Conservation (phyloP, 169 alveolate genomes). For the Plasmodium knowlesi region DNA sequence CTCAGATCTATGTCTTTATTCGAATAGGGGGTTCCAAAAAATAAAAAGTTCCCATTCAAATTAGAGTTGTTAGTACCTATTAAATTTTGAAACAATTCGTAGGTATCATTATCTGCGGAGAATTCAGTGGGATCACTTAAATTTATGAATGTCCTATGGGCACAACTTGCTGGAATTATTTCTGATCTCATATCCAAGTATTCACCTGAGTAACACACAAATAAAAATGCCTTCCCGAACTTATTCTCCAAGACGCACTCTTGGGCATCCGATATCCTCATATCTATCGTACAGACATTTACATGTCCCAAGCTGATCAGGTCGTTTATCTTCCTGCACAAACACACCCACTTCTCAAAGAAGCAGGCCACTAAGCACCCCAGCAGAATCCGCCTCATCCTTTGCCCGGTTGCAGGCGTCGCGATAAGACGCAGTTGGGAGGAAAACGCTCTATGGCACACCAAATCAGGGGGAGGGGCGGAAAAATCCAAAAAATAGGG, state of each 20-base stretch:
- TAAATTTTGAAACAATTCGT: constrained; percentile 31
- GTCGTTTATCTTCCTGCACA: constrained; percentile 3
- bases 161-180: constrained; percentile 1
- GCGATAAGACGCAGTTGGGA: not conserved
- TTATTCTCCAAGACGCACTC: constrained; percentile 52
- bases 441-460: not conserved
- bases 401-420: not conserved
- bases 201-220: constrained; percentile 3
- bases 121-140: constrained; percentile 27
- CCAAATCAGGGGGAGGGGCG: not conserved
- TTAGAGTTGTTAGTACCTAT: constrained; percentile 7
- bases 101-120: constrained; percentile 51
- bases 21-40: constrained; percentile 48
- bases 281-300: constrained; percentile 1
- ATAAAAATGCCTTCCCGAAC: constrained; percentile 41
- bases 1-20: constrained; percentile 35
- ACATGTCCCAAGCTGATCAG: constrained; percentile 10
- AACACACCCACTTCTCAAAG: not conserved
- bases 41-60: not conserved
- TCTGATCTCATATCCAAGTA: not conserved
- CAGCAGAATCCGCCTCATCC: not conserved
- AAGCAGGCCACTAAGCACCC: not conserved
- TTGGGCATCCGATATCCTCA: constrained; percentile 5
- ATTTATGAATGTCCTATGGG: constrained; percentile 24
- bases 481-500: not conserved